Evolutionary conservation across 768 basidiomycete species (phyloP).

Genomic region (Rhodotorula sphaerocarpa): DNA sequence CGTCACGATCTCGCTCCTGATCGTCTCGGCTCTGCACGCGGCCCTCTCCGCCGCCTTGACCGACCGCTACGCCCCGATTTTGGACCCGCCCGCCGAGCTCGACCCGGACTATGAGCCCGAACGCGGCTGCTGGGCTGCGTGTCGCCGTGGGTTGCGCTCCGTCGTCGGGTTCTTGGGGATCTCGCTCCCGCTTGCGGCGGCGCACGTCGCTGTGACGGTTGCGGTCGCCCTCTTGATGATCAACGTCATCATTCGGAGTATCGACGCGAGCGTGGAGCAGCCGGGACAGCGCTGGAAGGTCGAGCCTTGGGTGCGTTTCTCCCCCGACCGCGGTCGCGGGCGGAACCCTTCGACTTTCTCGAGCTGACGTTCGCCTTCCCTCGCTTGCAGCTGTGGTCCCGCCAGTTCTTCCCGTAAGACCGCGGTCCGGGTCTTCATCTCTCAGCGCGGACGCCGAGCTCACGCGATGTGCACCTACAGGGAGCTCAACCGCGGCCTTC

Average conservation of each 20-base stretch:
- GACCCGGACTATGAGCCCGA: conserved; percentile 10
- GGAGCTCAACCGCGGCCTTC: conserved; percentile 16
- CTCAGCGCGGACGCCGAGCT: no score
- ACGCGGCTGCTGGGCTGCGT: conserved; percentile 1
- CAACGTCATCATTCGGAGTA: conserved; percentile 14
- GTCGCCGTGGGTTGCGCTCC: conserved; percentile 7
- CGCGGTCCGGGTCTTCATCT: neutral
- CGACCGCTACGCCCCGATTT: conserved; percentile 27
- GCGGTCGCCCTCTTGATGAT: conserved; percentile 12
- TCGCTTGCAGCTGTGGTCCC: neutral
- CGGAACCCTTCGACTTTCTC: no score
- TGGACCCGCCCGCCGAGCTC: conserved; percentile 18
- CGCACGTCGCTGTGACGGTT: conserved; percentile 20
- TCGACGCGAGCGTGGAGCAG: conserved; percentile 29
- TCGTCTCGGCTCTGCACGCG: conserved; percentile 21
- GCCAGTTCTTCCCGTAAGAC: conserved; percentile 26
- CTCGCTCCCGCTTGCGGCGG: conserved; percentile 27
- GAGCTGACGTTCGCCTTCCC: neutral
- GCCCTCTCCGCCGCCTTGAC: conserved; percentile 18
- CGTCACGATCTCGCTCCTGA: conserved; percentile 24
- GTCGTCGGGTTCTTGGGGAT: conserved; percentile 22
- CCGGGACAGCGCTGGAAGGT: conserved; percentile 31
- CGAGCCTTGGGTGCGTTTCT: conserved; percentile 11
- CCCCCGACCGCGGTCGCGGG: neutral
- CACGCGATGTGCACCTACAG: conserved; percentile 2